Conservation (phyloP, 441 rosid species). For the Hura crepitans region DNA sequence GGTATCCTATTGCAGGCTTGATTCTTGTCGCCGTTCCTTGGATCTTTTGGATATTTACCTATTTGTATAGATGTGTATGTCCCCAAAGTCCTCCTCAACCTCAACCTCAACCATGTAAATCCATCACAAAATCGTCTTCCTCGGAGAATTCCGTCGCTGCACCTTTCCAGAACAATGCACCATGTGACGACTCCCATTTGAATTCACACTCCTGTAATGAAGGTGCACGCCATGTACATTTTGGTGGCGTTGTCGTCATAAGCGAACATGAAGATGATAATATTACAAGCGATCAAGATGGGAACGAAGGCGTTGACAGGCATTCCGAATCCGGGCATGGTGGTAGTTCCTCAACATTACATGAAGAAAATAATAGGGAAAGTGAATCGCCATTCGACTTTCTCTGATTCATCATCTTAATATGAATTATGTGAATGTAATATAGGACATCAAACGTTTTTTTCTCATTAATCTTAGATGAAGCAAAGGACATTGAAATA, state of each 20-base stretch:
- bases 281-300: not conserved
- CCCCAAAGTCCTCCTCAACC: conserved; percentile 20
- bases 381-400: conserved; percentile 28
- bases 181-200: conserved; percentile 5
- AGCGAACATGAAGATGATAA: conserved; percentile 23
- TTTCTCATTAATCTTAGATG: not conserved
- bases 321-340: too few relatives aligned
- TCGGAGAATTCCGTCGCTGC: not conserved
- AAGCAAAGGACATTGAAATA: not conserved
- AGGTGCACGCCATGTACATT: conserved; percentile 45
- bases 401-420: conserved; percentile 19
- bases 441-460: not conserved
- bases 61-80: conserved; percentile 44
- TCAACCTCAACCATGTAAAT: not conserved
- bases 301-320: not conserved
- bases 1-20: conserved; percentile 51
- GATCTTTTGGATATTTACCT: conserved; percentile 60
- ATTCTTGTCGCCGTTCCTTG: conserved; percentile 61
- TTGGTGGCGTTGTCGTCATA: conserved; percentile 44
- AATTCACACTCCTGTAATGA: conserved; percentile 1
- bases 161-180: not conserved
- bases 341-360: conserved; percentile 1
- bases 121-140: conserved; percentile 1
- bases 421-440: not conserved
- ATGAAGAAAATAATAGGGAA: conserved; percentile 20